A percentile compares a stretch with the other conserved stretches of the same genome.
These are phyloP conservation scores for Citrullus colocynthis DNA, from an alignment of 306 rosid genomes.

Conservation along the genomic window DNA sequence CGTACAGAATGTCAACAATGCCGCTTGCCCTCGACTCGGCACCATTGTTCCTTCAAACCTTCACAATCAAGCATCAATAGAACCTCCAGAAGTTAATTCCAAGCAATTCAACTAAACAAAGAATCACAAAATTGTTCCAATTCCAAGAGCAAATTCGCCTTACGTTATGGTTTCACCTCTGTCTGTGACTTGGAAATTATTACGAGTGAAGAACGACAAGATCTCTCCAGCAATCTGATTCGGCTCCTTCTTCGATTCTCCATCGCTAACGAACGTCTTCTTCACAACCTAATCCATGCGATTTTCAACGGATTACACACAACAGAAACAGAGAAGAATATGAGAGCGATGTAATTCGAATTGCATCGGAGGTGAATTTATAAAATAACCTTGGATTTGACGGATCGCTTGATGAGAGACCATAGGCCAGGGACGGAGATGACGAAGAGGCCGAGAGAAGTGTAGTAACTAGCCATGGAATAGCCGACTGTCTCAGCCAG, in stretches of 20 bases:
- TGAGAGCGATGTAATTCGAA: too few relatives aligned
- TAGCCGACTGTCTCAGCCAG: slow-evolving; percentile 47
- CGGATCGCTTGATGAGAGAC: slow-evolving; percentile 98
- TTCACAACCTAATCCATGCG: slow-evolving; percentile 47
- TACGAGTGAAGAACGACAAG: slow-evolving; percentile 73
- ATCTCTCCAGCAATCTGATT: slow-evolving; percentile 75
- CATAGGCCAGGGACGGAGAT: slow-evolving; percentile 90
- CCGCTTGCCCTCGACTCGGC: slow-evolving; percentile 82
- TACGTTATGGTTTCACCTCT: slow-evolving; percentile 89
- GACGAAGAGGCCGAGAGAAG: slow-evolving; percentile 89
- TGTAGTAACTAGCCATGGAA: slow-evolving; percentile 79
- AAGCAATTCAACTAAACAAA: neutral
- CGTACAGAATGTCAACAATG: slow-evolving; percentile 75
- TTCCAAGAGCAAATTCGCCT: neutral
- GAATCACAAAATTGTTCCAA: neutral
- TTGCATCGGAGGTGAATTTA: neutral
- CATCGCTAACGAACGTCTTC: slow-evolving; percentile 63
- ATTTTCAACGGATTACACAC: neutral
- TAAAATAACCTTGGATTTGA: slow-evolving; percentile 61
- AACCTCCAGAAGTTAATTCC: neutral
- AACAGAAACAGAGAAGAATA: neutral
- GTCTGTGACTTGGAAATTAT: slow-evolving; percentile 56
- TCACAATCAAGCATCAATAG: neutral
- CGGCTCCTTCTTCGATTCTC: slow-evolving; percentile 39
- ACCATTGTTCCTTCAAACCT: slow-evolving; percentile 93